phyloP scores from a whole-genome alignment of 208 protist genomes.

The Acanthamoeba rhysodes region DNA sequence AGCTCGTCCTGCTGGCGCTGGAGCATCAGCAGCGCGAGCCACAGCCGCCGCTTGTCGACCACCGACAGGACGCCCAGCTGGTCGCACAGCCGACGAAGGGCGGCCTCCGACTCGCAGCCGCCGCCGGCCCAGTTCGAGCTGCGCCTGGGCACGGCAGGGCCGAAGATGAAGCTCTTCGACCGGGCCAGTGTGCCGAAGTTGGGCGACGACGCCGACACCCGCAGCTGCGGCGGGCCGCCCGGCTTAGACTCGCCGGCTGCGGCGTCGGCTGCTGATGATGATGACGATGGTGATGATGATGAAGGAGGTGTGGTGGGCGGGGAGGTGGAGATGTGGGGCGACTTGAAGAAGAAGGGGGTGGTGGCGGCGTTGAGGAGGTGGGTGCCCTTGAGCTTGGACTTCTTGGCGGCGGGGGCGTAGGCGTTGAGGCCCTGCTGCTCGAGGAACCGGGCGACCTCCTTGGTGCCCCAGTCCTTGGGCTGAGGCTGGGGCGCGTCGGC shows the following conservation, averaged over 20 bases:
- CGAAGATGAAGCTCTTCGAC: not conserved
- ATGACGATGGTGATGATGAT: no score
- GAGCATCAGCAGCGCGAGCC: not conserved
- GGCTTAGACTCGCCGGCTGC: not conserved
- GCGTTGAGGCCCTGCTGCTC: not conserved
- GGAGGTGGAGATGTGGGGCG: no score
- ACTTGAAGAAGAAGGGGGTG: not conserved
- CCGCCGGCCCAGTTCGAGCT: not conserved
- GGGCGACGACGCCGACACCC: no score
- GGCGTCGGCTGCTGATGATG: no score
- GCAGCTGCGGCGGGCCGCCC: not conserved
- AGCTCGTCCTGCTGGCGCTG: not conserved
- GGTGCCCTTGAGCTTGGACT: not conserved
- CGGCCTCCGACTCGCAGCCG: not conserved
- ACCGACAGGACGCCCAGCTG: not conserved
- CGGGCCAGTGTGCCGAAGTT: not conserved
- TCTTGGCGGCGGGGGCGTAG: not conserved
- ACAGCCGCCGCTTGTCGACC: not conserved
- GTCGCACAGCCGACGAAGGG: not conserved
- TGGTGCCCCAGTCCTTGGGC: not conserved
- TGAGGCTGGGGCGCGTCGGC: not conserved
- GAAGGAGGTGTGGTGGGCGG: no score
- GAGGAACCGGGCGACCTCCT: not conserved
- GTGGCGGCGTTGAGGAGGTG: not conserved
- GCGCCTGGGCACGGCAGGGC: not conserved